These are phyloP conservation scores for Hypoxylon cercidicola DNA, from an alignment of 495 filamentous ascomycete species.

Conservation along the genomic window DNA sequence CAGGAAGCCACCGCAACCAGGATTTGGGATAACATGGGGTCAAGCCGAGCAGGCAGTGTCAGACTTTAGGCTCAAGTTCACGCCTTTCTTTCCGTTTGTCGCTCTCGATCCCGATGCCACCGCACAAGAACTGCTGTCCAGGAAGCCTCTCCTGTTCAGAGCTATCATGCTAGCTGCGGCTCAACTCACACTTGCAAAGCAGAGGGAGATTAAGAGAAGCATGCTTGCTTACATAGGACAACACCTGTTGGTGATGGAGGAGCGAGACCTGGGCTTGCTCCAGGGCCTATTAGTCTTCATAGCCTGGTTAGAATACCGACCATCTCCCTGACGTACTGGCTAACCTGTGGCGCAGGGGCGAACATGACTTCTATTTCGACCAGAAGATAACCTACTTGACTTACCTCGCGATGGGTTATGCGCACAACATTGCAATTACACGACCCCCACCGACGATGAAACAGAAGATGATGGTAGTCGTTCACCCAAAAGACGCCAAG, in stretches of 20 bases:
- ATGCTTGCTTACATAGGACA: slow-evolving; percentile 48
- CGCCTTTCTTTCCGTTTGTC: slow-evolving; percentile 48
- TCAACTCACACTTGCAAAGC: slow-evolving; percentile 41
- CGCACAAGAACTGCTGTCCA: slow-evolving; percentile 32
- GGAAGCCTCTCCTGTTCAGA: slow-evolving; percentile 47
- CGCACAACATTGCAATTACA: slow-evolving; percentile 50
- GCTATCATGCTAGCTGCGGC: slow-evolving; percentile 42
- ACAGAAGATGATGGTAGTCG: slow-evolving; percentile 35
- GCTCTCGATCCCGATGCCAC: slow-evolving; percentile 41
- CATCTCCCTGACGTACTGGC: neutral
- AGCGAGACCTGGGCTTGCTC: slow-evolving; percentile 45
- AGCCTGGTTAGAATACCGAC: slow-evolving; percentile 37
- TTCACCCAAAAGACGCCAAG: slow-evolving; percentile 25
- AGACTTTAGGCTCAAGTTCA: slow-evolving; percentile 42
- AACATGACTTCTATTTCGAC: slow-evolving; percentile 43
- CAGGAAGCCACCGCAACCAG: slow-evolving; percentile 25
- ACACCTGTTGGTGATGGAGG: slow-evolving; percentile 45
- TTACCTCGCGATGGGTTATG: slow-evolving; percentile 47
- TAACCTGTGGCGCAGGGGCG: slow-evolving; percentile 29
- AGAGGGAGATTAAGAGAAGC: slow-evolving; percentile 41
- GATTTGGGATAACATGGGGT: slow-evolving; percentile 47
- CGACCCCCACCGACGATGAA: slow-evolving; percentile 28
- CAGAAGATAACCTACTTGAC: slow-evolving; percentile 42
- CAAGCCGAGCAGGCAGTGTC: slow-evolving; percentile 46
- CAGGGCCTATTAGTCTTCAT: slow-evolving; percentile 48